Percentiles rank a stretch among this genome's conserved stretches.
These are phyloP conservation scores for Xylaria intraflava DNA, from an alignment of 495 filamentous ascomycete genomes.

Conservation along the genomic window DNA sequence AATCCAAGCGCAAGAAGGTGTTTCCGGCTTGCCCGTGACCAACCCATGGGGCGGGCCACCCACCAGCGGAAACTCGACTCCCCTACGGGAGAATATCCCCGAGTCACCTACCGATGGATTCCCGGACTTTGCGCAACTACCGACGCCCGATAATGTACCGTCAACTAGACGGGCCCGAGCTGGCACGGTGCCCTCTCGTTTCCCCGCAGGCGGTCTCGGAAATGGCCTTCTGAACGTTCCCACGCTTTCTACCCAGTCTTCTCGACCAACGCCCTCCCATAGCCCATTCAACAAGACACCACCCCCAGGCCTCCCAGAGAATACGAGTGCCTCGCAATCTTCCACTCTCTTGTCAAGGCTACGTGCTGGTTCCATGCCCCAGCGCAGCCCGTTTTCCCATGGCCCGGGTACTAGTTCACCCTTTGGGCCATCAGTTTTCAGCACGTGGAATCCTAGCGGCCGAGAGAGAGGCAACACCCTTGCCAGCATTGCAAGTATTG, in stretches of 20 bases:
- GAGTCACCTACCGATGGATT: slow-evolving; percentile 97
- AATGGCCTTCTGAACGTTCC: slow-evolving; percentile 55
- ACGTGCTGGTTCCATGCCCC: slow-evolving; percentile 92
- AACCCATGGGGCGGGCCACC: slow-evolving; percentile 88
- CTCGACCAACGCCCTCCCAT: slow-evolving; percentile 81
- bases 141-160: slow-evolving; percentile 50
- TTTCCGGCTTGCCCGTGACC: slow-evolving; percentile 54
- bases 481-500: slow-evolving; percentile 64
- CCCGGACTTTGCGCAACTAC: slow-evolving; percentile 72
- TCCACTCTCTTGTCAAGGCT: slow-evolving; percentile 77
- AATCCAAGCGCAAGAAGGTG: slow-evolving; percentile 93
- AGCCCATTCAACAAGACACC: slow-evolving; percentile 78
- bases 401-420: slow-evolving; percentile 50
- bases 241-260: slow-evolving; percentile 68
- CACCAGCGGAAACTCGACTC: slow-evolving; percentile 91
- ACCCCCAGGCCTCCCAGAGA: slow-evolving; percentile 64
- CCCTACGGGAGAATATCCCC: slow-evolving; percentile 92
- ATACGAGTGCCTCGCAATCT: slow-evolving; percentile 48
- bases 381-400: slow-evolving; percentile 65
- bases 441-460: slow-evolving; percentile 66
- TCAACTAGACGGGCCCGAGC: slow-evolving; percentile 68
- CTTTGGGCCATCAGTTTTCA: slow-evolving; percentile 85
- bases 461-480: slow-evolving; percentile 79
- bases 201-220: slow-evolving; percentile 61
- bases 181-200: slow-evolving; percentile 93